These are phyloP conservation scores for Aspergillus cavernicola DNA, from an alignment of 495 filamentous ascomycete genomes.

Conservation along the genomic window DNA sequence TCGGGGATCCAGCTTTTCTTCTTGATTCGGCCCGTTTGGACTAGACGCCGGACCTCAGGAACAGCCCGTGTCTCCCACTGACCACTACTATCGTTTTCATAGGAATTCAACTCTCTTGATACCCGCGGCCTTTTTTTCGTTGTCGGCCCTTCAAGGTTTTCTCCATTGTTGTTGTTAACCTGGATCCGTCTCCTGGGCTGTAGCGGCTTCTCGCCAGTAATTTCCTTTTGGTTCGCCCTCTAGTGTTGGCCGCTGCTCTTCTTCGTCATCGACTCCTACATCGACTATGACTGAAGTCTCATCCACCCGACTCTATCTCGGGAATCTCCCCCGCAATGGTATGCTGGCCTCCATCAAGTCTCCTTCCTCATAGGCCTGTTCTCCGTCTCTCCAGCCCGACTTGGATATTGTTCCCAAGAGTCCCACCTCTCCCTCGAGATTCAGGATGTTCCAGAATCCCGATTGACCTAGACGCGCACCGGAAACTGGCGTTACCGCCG, in stretches of 20 bases:
- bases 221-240: slow-evolving; percentile 5
- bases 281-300: slow-evolving; percentile 66
- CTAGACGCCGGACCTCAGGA: slow-evolving; percentile 11
- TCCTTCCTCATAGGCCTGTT: slow-evolving; percentile 19
- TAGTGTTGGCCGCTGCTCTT: too few species aligned
- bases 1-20: slow-evolving; percentile 7
- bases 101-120: slow-evolving; percentile 9
- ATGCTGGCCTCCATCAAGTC: slow-evolving; percentile 48
- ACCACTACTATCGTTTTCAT: not conserved
- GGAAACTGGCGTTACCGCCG: not conserved
- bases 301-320: slow-evolving; percentile 90
- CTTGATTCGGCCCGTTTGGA: slow-evolving; percentile 12
- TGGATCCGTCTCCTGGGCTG: slow-evolving; percentile 16
- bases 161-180: slow-evolving; percentile 6
- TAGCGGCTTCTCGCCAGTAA: slow-evolving; percentile 6
- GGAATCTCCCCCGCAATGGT: slow-evolving; percentile 96
- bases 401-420: slow-evolving; percentile 16
- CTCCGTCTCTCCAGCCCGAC: slow-evolving; percentile 14
- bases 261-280: not conserved
- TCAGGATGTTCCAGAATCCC: slow-evolving; percentile 19
- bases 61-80: slow-evolving; percentile 2
- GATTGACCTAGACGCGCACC: too few species aligned
- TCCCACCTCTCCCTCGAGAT: slow-evolving; percentile 5
- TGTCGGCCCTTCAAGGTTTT: not conserved
- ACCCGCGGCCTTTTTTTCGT: slow-evolving; percentile 1